A percentile compares a stretch with the other conserved stretches of the same genome.
Conservation (phyloP, 345 rosid species). For the Bruguiera sexangula region DNA sequence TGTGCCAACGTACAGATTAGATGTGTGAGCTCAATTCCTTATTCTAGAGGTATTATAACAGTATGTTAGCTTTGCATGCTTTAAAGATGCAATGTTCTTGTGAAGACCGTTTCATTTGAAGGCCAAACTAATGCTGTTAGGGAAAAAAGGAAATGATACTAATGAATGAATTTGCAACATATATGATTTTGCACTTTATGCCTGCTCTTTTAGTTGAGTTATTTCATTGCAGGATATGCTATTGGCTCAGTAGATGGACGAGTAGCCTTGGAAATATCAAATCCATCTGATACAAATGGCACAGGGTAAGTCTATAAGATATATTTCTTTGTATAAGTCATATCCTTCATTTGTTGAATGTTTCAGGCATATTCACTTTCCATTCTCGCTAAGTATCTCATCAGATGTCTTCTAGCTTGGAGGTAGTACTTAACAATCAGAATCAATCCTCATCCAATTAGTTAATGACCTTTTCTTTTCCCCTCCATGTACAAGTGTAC, state of each 20-base stretch:
- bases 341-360: conserved; percentile 2
- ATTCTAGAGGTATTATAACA: conserved; percentile 50
- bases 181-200: not conserved
- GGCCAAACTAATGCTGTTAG: not conserved
- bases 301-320: conserved; percentile 42
- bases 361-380: not conserved
- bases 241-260: conserved; percentile 86
- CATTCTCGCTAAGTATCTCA: too few species aligned
- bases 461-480: not conserved
- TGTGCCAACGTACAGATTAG: conserved; percentile 48
- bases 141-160: not conserved
- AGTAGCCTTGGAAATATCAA: conserved; percentile 57
- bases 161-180: not conserved
- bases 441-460: not conserved
- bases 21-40: conserved; percentile 49
- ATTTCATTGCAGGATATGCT: conserved; percentile 61
- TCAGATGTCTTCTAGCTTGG: too few species aligned
- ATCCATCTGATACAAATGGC: conserved; percentile 38
- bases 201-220: not conserved
- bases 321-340: not conserved
- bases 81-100: conserved; percentile 4
- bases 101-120: not conserved
- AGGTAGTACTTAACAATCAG: not conserved
- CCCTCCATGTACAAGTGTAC: not conserved
- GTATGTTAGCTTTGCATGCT: conserved; percentile 1